Base-by-base conservation (phyloP, 2,329 filamentous ascomycete genomes). In the Stylonectria norvegica region DNA sequence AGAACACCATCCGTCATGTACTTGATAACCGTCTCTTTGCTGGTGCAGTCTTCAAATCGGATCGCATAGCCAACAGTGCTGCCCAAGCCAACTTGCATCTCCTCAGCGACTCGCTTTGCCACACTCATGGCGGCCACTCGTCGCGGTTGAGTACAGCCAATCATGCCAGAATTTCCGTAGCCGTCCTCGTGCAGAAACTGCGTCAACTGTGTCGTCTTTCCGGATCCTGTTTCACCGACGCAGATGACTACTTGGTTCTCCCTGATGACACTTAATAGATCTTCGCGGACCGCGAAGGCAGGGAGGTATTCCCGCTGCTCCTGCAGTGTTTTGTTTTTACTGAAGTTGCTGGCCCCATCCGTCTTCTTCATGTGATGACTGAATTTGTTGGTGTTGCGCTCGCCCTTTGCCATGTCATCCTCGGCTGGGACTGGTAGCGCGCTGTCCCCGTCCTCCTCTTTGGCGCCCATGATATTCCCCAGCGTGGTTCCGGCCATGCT, bases 1-100 rank as follows among this genome's bases (percentile, higher is more conserved):
- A 98, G 71, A 16, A 98, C 88, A 70, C 93, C 93, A 58, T 98
- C 94, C 0, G 93, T 98, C 90, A 98, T 96, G 65, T 98, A 98
- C 67, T 98, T 98, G 69, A 98, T 97, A 44, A 84, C 75, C 0
- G 93, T 98, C 42, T 97, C 86, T 53, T 89, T 89, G 70, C 89
- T 95, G 1, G 93, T 98, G 64, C 90, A 96, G 62, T 98, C 94
- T 61, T 98, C 93, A 57, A 98, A 98, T 38, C 93, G 89, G 61
- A 98, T 98, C 1, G 93, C 89, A 64, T 98, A 98, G 20, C 93
- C 93, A 25, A 98, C 94, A 1, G 84, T 78, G 41, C 85, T 83
- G 34, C 93, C 93, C 8, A 98, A 72, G 41, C 84, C 84, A 31
- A 95, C 89, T 53, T 95, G 87, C 94, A 98, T 98, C 68, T 98